Evolutionary conservation across 1,284 basidiomycete species (phyloP).

Genomic region (Irpex sp.): DNA sequence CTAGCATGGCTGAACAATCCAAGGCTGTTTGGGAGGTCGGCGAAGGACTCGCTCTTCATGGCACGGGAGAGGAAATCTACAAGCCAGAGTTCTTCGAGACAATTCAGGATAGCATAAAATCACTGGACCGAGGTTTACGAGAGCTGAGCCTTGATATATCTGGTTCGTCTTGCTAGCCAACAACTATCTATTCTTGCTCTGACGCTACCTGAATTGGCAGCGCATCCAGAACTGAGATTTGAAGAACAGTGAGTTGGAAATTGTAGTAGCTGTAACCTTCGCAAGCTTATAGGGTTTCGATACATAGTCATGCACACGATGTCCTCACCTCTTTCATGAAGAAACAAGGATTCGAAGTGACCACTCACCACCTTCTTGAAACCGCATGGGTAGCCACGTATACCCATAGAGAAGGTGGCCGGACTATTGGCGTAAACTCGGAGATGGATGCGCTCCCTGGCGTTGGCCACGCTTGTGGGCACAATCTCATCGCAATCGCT

Average conservation of each 20-base stretch:
- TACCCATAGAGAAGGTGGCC: slow-evolving; percentile 50
- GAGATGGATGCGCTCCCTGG: slow-evolving; percentile 62
- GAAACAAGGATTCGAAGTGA: slow-evolving; percentile 57
- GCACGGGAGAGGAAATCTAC: slow-evolving; percentile 11
- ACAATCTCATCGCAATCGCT: slow-evolving; percentile 81
- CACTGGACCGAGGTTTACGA: slow-evolving; percentile 45
- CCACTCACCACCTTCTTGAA: slow-evolving; percentile 54
- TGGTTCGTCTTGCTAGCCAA: slow-evolving; percentile 28
- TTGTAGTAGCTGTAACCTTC: not conserved
- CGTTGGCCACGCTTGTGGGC: slow-evolving; percentile 77
- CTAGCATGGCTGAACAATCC: not conserved
- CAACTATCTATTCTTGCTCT: not conserved
- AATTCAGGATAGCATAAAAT: slow-evolving; percentile 51
- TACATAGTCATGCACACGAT: slow-evolving; percentile 45
- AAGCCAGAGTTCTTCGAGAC: slow-evolving; percentile 37
- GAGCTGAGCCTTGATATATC: slow-evolving; percentile 63
- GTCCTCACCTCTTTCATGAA: slow-evolving; percentile 50
- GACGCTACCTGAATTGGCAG: slow-evolving; percentile 7
- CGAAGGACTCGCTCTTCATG: not conserved
- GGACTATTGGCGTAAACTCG: slow-evolving; percentile 67
- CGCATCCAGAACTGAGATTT: slow-evolving; percentile 24
- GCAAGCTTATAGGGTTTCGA: not conserved
- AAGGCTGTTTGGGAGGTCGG: not conserved
- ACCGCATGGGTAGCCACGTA: slow-evolving; percentile 80
- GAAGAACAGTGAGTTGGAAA: slow-evolving; percentile 25